A percentile compares a stretch with the other conserved stretches of the same genome.
These are phyloP conservation scores for Candida sp. DNA, from an alignment of 1,139 yeast species.

Conservation along the genomic window DNA sequence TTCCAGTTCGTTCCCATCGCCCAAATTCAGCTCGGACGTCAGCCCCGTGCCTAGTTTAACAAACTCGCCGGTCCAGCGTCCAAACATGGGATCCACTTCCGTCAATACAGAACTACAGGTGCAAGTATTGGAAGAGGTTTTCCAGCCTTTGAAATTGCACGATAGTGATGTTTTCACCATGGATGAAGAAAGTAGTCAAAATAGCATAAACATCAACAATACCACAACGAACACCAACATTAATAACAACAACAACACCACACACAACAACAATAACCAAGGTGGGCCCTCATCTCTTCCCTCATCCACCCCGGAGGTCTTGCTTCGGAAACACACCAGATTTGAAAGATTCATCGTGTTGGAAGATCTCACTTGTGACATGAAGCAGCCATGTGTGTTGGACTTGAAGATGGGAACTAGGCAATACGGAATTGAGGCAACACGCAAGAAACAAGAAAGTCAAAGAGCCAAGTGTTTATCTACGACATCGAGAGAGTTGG, in stretches of 20 bases:
- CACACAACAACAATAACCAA: not conserved
- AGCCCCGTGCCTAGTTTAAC: constrained; percentile 14
- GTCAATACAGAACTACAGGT: constrained; percentile 45
- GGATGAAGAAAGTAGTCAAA: constrained; percentile 31
- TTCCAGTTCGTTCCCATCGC: constrained; percentile 60
- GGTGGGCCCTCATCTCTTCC: not conserved
- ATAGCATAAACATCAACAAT: constrained; percentile 1
- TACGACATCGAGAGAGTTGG: constrained; percentile 83
- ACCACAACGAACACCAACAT: not conserved
- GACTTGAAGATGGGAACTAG: constrained; percentile 99
- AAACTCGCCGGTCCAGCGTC: constrained; percentile 15
- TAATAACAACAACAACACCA: not conserved
- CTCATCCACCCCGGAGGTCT: constrained; percentile 2
- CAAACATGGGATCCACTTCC: constrained; percentile 33
- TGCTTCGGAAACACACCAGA: constrained; percentile 48
- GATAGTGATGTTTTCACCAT: constrained; percentile 33
- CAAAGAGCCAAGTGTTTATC: constrained; percentile 81
- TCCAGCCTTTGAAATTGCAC: constrained; percentile 26
- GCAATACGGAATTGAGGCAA: constrained; percentile 97
- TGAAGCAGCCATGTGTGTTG: constrained; percentile 86
- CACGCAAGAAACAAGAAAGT: constrained; percentile 68
- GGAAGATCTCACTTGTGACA: constrained; percentile 88
- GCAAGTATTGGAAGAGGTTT: constrained; percentile 44
- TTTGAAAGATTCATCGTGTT: constrained; percentile 85
- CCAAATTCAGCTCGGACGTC: constrained; percentile 17